phyloP scores from a whole-genome alignment of 2,329 filamentous ascomycete genomes.

The Aureobasidium sp. region DNA sequence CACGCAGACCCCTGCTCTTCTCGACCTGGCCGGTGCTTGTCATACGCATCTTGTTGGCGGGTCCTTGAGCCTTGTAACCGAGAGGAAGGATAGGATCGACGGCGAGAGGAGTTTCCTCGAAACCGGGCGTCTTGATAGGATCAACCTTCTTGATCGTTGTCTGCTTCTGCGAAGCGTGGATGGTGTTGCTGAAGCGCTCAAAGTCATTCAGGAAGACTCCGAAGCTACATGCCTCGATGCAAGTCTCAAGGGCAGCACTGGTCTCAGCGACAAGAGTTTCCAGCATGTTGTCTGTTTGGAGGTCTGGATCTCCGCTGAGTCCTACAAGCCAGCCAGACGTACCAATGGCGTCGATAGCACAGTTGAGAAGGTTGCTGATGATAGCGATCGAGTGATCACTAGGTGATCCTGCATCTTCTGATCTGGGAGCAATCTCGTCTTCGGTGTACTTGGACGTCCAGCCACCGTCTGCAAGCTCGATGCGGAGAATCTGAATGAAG shows the following conservation, averaged over 20 bases:
- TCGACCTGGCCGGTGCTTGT: slow-evolving; percentile 46
- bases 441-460: slow-evolving; percentile 71
- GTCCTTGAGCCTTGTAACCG: slow-evolving; percentile 55
- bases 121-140: slow-evolving; percentile 36
- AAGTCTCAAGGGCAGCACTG: slow-evolving; percentile 62
- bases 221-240: slow-evolving; percentile 62
- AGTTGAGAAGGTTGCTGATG: slow-evolving; percentile 63
- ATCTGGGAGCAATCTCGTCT: slow-evolving; percentile 46
- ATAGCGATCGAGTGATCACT: slow-evolving; percentile 63
- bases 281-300: slow-evolving; percentile 58
- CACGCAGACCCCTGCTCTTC: slow-evolving; percentile 63
- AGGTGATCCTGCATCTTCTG: slow-evolving; percentile 38
- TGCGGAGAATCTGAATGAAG: slow-evolving; percentile 64
- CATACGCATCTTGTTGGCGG: slow-evolving; percentile 33
- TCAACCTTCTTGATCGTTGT: slow-evolving; percentile 29
- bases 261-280: slow-evolving; percentile 61
- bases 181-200: slow-evolving; percentile 45
- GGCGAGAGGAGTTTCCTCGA: slow-evolving; percentile 41
- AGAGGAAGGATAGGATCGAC: slow-evolving; percentile 56
- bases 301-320: slow-evolving; percentile 42
- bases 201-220: slow-evolving; percentile 60
- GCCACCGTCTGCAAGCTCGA: slow-evolving; percentile 65
- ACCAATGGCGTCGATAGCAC: slow-evolving; percentile 69
- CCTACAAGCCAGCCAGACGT: slow-evolving; percentile 68
- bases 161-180: slow-evolving; percentile 12